Conservation (phyloP, 2,329 filamentous ascomycete species). For the Fusarium xylarioides region DNA sequence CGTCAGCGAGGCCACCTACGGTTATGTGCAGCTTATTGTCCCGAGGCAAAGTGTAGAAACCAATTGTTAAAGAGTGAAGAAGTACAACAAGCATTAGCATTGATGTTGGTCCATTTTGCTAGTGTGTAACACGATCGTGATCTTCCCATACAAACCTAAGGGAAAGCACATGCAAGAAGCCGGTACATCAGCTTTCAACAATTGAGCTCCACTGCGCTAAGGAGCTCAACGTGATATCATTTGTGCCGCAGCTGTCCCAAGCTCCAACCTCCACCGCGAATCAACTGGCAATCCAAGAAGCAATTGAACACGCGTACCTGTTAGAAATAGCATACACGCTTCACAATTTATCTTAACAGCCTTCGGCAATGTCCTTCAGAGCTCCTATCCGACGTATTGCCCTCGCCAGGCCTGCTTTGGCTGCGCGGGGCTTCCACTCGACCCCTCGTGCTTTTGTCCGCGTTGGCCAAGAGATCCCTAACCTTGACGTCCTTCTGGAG, state of each 20-base stretch:
- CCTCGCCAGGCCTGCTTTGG: conserved; percentile 43
- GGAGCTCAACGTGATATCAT: conserved; percentile 41
- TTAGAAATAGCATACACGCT: conserved; percentile 2
- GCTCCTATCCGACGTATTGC: conserved; percentile 47
- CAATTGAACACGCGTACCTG: conserved; percentile 23
- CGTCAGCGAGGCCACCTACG: background rate
- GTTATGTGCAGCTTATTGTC: background rate
- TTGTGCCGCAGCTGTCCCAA: conserved; percentile 8
- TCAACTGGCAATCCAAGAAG: conserved; percentile 3
- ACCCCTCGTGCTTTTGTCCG: conserved; percentile 72
- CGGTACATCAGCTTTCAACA: background rate
- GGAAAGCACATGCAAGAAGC: background rate
- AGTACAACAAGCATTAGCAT: background rate
- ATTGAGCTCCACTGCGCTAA: conserved; percentile 10
- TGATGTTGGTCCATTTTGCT: background rate
- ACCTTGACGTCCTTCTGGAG: conserved; percentile 81
- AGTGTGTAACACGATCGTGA: background rate
- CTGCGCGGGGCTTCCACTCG: conserved; percentile 67
- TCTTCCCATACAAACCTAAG: background rate
- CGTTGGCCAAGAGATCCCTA: conserved; percentile 81
- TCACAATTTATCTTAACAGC: background rate
- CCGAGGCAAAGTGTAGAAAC: background rate
- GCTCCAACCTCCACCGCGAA: conserved; percentile 19
- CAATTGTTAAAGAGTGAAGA: background rate
- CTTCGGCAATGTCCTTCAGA: conserved; percentile 50